Percentiles rank a stretch among this genome's conserved stretches.
phyloP scores from a whole-genome alignment of 495 filamentous ascomycete species.

The Penicillium bialowiezense region DNA sequence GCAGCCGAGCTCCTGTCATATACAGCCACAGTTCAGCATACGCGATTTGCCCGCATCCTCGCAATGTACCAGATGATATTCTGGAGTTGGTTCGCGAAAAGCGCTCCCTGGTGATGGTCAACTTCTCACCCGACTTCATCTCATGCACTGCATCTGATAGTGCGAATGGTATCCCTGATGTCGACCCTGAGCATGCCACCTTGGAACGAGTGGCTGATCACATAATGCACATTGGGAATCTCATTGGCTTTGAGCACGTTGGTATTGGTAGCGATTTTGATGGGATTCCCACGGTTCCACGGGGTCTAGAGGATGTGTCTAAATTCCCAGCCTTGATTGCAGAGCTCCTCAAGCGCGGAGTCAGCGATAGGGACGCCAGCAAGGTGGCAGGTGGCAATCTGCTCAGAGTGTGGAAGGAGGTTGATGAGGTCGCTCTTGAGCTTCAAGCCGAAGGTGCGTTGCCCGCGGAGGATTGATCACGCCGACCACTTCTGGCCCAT shows the following conservation, averaged over 20 bases:
- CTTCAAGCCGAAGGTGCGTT: conserved; percentile 58
- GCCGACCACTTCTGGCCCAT: neutral
- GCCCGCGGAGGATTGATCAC: conserved; percentile 59
- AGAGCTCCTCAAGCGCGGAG: conserved; percentile 64
- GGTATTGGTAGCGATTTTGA: conserved; percentile 66
- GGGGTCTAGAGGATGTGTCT: conserved; percentile 70
- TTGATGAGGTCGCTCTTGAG: conserved; percentile 61
- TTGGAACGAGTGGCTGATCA: conserved; percentile 72
- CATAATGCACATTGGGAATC: conserved; percentile 52
- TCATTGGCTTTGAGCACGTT: conserved; percentile 59
- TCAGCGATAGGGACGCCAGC: conserved; percentile 62
- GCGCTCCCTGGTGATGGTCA: conserved; percentile 59
- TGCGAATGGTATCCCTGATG: conserved; percentile 40
- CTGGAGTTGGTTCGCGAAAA: conserved; percentile 52
- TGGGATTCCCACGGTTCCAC: conserved; percentile 48
- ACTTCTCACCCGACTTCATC: conserved; percentile 72
- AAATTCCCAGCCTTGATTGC: conserved; percentile 79
- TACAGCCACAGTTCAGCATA: conserved; percentile 58
- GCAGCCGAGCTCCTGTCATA: conserved; percentile 51
- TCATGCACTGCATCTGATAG: conserved; percentile 50
- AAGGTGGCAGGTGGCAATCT: conserved; percentile 73
- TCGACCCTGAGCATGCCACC: conserved; percentile 64
- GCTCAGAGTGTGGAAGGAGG: conserved; percentile 72
- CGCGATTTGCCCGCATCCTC: conserved; percentile 50
- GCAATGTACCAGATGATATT: conserved; percentile 61